phyloP scores from a whole-genome alignment of 371 early-diverging fungal genomes.

The Entomophthora muscae region DNA sequence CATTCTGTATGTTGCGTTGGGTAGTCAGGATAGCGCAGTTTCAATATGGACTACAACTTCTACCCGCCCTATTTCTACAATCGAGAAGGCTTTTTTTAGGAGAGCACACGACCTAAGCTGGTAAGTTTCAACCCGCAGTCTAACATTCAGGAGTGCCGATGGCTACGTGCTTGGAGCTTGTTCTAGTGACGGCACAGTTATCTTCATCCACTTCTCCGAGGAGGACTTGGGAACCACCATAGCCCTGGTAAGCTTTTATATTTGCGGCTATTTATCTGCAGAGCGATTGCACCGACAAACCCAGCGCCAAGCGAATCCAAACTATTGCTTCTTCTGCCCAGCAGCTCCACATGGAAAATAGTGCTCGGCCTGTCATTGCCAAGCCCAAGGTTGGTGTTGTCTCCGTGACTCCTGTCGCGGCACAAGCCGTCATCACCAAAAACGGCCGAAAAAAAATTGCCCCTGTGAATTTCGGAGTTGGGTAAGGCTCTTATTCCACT shows the following conservation, averaged over 20 bases:
- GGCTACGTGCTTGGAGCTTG: slow-evolving; percentile 66
- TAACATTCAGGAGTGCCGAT: slow-evolving; percentile 37
- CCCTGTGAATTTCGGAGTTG: neutral
- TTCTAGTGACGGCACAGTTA: slow-evolving; percentile 85
- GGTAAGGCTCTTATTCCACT: neutral
- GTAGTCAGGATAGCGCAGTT: slow-evolving; percentile 78
- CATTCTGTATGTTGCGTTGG: slow-evolving; percentile 45
- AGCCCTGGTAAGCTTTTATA: neutral
- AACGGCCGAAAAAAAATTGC: neutral
- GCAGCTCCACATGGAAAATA: neutral
- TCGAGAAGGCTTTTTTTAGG: slow-evolving; percentile 56
- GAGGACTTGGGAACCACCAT: slow-evolving; percentile 35
- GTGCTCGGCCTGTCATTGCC: neutral
- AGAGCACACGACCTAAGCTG: slow-evolving; percentile 80
- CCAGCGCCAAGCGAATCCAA: neutral
- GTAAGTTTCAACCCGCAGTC: slow-evolving; percentile 18
- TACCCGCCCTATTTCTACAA: slow-evolving; percentile 51
- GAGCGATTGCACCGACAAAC: neutral
- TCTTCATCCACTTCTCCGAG: slow-evolving; percentile 38
- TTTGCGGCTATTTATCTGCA: neutral
- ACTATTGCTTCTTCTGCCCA: neutral
- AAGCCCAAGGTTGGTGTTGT: neutral
- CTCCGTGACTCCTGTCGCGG: neutral
- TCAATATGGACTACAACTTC: slow-evolving; percentile 77
- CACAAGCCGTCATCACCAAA: neutral